Evolutionary conservation across 2,329 filamentous ascomycete species (phyloP), one percentile per base, ranked within the genome.

Genomic region (Geosmithia flava): DNA sequence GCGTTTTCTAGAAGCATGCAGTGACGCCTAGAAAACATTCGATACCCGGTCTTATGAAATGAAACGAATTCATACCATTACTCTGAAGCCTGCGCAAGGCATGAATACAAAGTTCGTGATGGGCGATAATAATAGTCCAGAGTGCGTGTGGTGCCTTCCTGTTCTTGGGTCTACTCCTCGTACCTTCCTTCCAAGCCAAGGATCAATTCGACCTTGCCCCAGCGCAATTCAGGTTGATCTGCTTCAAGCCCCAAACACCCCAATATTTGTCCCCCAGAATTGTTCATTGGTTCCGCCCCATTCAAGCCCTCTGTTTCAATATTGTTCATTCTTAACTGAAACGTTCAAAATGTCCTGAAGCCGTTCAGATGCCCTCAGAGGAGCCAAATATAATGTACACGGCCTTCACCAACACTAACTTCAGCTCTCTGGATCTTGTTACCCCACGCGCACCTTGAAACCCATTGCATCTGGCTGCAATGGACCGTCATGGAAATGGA

Each of bases 1-100:
- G 90, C 42, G 91, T 97, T 55, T 85, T 84, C 57, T 82, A 44
- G 29, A 17, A 20, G 33, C 20, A 29, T 44, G 23, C 33, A 16
- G 11, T 6, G 15, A 16, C 33, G 15, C 20, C 46, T 37, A n/a
- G 33, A 16, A 37, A 37, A 37, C 11, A 13, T 37, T 37, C 6
- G 33, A 37, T 37, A 13, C 33, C 33, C 33, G 33, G 15, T 11
- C 13, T 37, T 13, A 16, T 7, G 15, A 37, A 37, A 3, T 37
- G 33, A 27, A 8, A 4, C 23, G 4, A 4, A 27, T 27, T 8
- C 23, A 8, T 27, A 8, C 23, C 23, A 27, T 8, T 27, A 27
- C 8, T 27, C 23, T 8, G 23, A 27, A 5, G 23, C 23, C 23
- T 27, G 23, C 23, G 8, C 8, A 5, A 8, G 23, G 23, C 23